Conservation (phyloP, 2,329 filamentous ascomycete genomes). For the Helicocarpus griseus region DNA sequence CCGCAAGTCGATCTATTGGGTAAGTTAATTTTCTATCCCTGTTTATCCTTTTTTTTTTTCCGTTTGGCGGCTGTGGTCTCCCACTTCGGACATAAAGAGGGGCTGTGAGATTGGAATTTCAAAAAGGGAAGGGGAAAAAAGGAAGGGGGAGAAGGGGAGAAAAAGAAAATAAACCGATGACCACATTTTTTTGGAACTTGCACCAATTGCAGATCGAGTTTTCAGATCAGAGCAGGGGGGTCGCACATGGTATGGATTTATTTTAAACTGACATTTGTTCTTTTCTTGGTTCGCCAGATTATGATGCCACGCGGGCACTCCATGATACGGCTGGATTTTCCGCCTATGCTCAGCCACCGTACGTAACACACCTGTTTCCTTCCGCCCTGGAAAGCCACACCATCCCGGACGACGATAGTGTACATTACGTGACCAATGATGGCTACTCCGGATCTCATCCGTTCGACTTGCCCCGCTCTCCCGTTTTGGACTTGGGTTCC, state of each 20-base stretch:
- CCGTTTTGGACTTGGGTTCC: conserved; percentile 55
- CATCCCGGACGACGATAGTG: conserved; percentile 32
- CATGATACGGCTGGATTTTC: conserved; percentile 34
- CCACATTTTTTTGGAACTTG: neutral
- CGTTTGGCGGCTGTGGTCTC: neutral
- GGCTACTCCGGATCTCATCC: conserved; percentile 31
- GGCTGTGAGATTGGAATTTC: too few species aligned
- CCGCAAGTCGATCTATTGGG: conserved; percentile 70
- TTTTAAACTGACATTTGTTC: conserved; percentile 6
- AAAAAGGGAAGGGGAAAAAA: too few species aligned
- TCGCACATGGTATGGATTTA: neutral
- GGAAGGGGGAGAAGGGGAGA: conserved; percentile 2
- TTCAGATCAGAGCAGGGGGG: neutral
- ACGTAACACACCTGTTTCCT: conserved; percentile 31
- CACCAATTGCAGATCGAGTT: neutral
- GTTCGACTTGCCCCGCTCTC: conserved; percentile 54
- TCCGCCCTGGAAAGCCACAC: conserved; percentile 32
- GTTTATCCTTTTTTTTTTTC: too few species aligned
- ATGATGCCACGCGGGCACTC: conserved; percentile 27
- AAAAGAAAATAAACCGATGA: conserved; percentile 2
- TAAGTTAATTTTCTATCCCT: conserved; percentile 42
- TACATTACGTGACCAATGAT: conserved; percentile 29
- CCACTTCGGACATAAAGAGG: conserved; percentile 4
- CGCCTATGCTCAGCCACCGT: conserved; percentile 29
- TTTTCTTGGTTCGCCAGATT: conserved; percentile 20